Evolutionary conservation across 495 filamentous ascomycete genomes (phyloP), one percentile per base, ranked within the genome.

Genomic region (Hypoxylon fuscum): DNA sequence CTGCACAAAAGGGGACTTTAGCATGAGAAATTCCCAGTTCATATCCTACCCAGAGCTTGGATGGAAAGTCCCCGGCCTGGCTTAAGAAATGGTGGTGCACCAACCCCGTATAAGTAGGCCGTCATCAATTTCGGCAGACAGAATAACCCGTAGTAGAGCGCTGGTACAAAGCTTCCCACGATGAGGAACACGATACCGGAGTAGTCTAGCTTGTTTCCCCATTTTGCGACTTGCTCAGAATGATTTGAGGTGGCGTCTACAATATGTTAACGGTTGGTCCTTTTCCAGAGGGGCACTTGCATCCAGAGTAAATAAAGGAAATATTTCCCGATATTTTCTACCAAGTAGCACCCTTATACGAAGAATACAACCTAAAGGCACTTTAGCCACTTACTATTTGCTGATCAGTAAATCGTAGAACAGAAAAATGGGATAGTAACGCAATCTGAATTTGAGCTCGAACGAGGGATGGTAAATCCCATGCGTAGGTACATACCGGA

Each of bases 141-240:
- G 67, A 84, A 89, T 68, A 96, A 92, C 2, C 90, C 94, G 70
- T 96, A 98, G 77, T 90, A 96, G 52, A 97, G 72, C 42, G 88
- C 88, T 2, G 94, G 92, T 15, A 96, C 84, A 68, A 90, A 96
- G 71, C 89, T 93, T 29, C 94, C 93, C 61, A 91, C 88, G 59
- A 96, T 97, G 61, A 97, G 76, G 46, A 88, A 83, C 25, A 97
- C 89, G 69, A 97, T 98, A 8, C 94, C 94, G 12, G 93, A 82
- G 70, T 97, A 96, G 70, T 98, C 94, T 27, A 98, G 81, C 71
- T 82, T 82, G 45, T 82, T 82, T 27, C 79, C 79, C 77, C 77
- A 79, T 45, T 66, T 75, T 17, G 76, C 73, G 9, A 80, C 78
- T 11, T 60, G 59, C 31, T 66, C 60, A 17, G 68, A 74, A 57